Evolutionary conservation across 2,329 filamentous ascomycete genomes (phyloP).

Genomic region (Tolypocladium pustulatum): DNA sequence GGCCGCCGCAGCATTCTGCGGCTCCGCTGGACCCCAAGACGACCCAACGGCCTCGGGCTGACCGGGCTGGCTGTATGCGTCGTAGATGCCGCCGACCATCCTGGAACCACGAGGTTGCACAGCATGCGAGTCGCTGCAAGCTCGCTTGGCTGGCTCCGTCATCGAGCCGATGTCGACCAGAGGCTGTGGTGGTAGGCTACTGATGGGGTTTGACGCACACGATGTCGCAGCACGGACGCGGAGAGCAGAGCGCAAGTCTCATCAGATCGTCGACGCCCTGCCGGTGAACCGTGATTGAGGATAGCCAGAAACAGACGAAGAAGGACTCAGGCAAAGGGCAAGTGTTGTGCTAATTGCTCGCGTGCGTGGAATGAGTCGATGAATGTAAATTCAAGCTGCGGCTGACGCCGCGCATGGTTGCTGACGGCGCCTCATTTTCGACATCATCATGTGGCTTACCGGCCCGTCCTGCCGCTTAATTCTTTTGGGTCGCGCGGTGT

Average conservation of each 20-base stretch:
- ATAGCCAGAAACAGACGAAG: no score
- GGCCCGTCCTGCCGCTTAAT: not conserved
- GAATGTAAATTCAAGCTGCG: not conserved
- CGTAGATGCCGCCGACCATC: slow-evolving; percentile 1
- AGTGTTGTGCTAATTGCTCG: not conserved
- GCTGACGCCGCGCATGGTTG: not conserved
- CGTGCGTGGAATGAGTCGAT: not conserved
- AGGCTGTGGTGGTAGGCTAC: not conserved
- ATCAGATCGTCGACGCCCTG: slow-evolving; percentile 2
- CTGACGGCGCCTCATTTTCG: not conserved
- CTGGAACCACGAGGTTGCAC: not conserved
- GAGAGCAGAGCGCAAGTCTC: slow-evolving; percentile 1
- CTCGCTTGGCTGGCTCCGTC: not conserved
- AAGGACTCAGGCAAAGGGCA: not conserved
- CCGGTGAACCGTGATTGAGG: not conserved
- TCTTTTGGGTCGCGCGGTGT: not conserved
- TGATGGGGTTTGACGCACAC: slow-evolving; percentile 1
- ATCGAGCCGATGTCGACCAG: not conserved
- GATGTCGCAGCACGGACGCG: slow-evolving; percentile 1
- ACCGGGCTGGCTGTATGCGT: not conserved
- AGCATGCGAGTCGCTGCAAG: not conserved
- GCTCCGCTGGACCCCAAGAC: not conserved
- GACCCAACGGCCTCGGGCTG: not conserved
- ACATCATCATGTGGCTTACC: not conserved
- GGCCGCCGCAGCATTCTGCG: not conserved